A percentile compares a stretch with the other conserved stretches of the same genome.
phyloP scores from a whole-genome alignment of 2,329 filamentous ascomycete species.

The Nakataea oryzae region DNA sequence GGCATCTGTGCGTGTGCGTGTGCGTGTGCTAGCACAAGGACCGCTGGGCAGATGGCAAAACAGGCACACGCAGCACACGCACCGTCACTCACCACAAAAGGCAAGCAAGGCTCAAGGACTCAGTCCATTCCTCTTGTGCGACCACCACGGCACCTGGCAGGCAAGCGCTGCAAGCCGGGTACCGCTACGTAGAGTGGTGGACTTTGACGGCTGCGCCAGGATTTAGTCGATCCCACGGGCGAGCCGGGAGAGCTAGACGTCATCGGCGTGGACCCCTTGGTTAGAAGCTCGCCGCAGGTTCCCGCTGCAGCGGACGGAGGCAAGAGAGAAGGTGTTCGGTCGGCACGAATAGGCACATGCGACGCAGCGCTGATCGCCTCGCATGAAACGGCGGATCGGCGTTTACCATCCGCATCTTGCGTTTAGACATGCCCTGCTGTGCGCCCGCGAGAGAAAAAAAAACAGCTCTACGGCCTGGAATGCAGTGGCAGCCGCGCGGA shows the following conservation, averaged over 20 bases:
- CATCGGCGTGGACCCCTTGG: background rate
- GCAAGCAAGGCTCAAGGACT: background rate
- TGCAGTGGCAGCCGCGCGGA: background rate
- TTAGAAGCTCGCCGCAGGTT: background rate
- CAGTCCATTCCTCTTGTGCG: background rate
- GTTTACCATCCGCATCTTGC: background rate
- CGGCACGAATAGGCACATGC: background rate
- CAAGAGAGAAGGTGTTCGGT: too few relatives aligned
- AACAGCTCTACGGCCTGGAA: background rate
- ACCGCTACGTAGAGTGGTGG: background rate
- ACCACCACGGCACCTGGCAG: background rate
- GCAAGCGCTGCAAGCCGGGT: too few relatives aligned
- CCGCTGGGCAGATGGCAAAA: background rate
- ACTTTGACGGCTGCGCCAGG: background rate
- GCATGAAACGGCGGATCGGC: background rate
- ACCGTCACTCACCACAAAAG: background rate
- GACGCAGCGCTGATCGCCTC: background rate
- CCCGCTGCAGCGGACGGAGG: too few relatives aligned
- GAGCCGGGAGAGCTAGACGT: background rate
- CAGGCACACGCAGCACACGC: too few relatives aligned
- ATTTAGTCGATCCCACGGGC: background rate
- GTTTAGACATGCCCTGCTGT: too few relatives aligned
- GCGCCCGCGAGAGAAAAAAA: too few relatives aligned
- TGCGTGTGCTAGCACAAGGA: background rate
- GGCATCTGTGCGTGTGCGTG: too few relatives aligned